Evolutionary conservation across 192 early-diverging fungal species (phyloP).

Genomic region (Coemansia sp.): DNA sequence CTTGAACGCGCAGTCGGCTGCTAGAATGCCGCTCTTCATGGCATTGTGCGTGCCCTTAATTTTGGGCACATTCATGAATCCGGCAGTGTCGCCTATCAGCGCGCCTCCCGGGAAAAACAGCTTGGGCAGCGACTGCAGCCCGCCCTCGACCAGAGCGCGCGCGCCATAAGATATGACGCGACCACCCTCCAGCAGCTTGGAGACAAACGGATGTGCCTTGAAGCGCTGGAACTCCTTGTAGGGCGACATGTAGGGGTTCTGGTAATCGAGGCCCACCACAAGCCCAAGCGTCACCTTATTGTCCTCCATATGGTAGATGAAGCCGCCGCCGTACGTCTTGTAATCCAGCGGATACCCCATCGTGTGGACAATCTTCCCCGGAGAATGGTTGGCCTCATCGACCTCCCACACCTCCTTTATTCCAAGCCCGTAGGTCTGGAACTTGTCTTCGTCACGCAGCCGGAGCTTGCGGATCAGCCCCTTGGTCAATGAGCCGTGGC

Average conservation of each 20-base stretch:
- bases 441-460: conserved; percentile 81
- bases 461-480: conserved; percentile 84
- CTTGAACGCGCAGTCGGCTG: conserved; percentile 87
- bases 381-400: conserved; percentile 76
- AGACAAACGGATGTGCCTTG: conserved; percentile 91
- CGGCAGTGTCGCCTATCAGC: conserved; percentile 93
- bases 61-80: conserved; percentile 96
- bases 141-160: conserved; percentile 96
- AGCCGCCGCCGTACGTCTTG: conserved; percentile 90
- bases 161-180: conserved; percentile 92
- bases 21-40: conserved; percentile 97
- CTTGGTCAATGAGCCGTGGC: conserved; percentile 96
- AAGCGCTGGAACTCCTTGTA: conserved; percentile 98
- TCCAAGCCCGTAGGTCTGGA: conserved; percentile 95
- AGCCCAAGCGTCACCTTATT: conserved; percentile 85
- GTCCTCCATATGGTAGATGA: conserved; percentile 95
- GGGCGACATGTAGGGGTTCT: conserved; percentile 92
- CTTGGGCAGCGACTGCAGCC: conserved; percentile 94
- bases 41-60: conserved; percentile 99
- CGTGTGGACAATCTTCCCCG: conserved; percentile 82
- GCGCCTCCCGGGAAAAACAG: conserved; percentile 93
- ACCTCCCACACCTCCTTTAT: conserved; percentile 99
- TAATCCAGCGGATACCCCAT: conserved; percentile 92
- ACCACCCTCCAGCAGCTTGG: conserved; percentile 83
- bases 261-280: conserved; percentile 92